A percentile compares a stretch with the other conserved stretches of the same genome.
These are phyloP conservation scores for Trichoderma sp. DNA, from an alignment of 2,329 filamentous ascomycete genomes.

Conservation along the genomic window DNA sequence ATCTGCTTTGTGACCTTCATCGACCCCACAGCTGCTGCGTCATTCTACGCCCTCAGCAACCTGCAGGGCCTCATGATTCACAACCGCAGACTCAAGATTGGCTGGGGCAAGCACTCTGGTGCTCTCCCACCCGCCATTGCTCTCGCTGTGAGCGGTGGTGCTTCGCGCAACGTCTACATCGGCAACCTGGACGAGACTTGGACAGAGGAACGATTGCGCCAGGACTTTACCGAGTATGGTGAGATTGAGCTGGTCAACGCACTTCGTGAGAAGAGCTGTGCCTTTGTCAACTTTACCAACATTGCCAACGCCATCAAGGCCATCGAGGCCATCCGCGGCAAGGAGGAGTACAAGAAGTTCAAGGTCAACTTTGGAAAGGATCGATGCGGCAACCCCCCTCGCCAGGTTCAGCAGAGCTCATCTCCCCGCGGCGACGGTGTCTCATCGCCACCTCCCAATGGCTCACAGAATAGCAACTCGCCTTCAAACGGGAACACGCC, in stretches of 20 bases:
- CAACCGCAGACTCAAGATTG: slow-evolving; percentile 95
- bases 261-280: slow-evolving; percentile 96
- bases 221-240: slow-evolving; percentile 96
- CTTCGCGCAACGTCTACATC: slow-evolving; percentile 97
- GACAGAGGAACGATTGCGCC: slow-evolving; percentile 91
- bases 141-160: slow-evolving; percentile 90
- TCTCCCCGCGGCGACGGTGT: slow-evolving; percentile 64
- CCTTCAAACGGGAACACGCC: slow-evolving; percentile 54
- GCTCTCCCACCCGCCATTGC: slow-evolving; percentile 94
- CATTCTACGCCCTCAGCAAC: slow-evolving; percentile 97
- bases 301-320: slow-evolving; percentile 99
- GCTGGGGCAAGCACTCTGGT: slow-evolving; percentile 98
- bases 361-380: slow-evolving; percentile 99
- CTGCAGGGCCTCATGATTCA: slow-evolving; percentile 98
- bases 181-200: slow-evolving; percentile 96
- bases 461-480: slow-evolving; percentile 57
- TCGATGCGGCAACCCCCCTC: slow-evolving; percentile 91
- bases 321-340: slow-evolving; percentile 90
- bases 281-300: slow-evolving; percentile 99
- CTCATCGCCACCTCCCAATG: slow-evolving; percentile 56
- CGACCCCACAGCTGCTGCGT: slow-evolving; percentile 93
- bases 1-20: slow-evolving; percentile 99
- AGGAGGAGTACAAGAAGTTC: slow-evolving; percentile 96
- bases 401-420: slow-evolving; percentile 71
- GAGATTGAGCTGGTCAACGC: slow-evolving; percentile 98